phyloP scores from a whole-genome alignment of 1,284 basidiomycete genomes.

The Mycosarcoma maydis region DNA sequence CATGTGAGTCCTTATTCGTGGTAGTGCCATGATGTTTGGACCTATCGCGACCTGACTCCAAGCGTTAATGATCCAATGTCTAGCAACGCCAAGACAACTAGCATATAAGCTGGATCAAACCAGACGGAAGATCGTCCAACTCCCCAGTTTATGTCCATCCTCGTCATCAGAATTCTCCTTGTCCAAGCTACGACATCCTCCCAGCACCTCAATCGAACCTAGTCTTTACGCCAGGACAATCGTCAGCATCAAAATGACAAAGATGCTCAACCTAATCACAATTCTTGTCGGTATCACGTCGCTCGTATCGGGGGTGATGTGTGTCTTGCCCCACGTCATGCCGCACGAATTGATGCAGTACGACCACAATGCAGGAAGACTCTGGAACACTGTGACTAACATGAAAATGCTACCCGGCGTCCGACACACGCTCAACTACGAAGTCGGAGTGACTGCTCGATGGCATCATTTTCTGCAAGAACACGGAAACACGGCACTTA shows the following conservation, averaged over 20 bases:
- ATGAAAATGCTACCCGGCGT: constrained; percentile 16
- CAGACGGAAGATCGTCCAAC: no score
- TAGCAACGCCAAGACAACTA: no score
- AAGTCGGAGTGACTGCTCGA: constrained; percentile 3
- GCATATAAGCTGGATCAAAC: no score
- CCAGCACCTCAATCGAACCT: no score
- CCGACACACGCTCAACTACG: constrained; percentile 11
- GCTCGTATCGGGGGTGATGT: not conserved
- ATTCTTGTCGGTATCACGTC: not conserved
- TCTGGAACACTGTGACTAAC: constrained; percentile 15
- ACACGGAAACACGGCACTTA: not conserved
- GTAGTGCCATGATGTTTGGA: no score
- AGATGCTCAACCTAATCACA: not conserved
- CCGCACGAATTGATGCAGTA: constrained; percentile 4
- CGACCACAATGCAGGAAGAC: constrained; percentile 6
- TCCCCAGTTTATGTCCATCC: no score
- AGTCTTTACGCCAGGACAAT: not conserved
- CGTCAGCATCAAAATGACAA: not conserved
- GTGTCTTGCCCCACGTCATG: not conserved
- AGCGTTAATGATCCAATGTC: no score
- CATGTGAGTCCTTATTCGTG: no score
- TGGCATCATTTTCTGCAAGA: constrained; percentile 17
- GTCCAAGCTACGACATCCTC: no score
- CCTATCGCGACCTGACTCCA: no score
- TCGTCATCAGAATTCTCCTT: no score